Conservation (phyloP, 2,329 filamentous ascomycete genomes). For the Sclerotinia minor region DNA sequence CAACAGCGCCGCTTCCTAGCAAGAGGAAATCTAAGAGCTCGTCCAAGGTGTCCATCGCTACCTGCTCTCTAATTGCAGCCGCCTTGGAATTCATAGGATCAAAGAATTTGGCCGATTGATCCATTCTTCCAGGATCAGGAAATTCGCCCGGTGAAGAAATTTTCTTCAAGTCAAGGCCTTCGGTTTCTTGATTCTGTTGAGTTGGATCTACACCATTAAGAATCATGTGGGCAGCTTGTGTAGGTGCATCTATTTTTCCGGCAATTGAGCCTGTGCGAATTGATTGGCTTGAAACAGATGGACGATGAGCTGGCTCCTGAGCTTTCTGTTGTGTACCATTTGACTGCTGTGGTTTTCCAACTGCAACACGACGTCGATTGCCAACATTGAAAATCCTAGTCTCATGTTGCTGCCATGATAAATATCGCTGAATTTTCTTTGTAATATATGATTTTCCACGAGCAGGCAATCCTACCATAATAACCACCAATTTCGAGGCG, state of each 20-base stretch:
- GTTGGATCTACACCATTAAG: conserved; percentile 50
- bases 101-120: conserved; percentile 92
- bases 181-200: conserved; percentile 27
- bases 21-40: conserved; percentile 90
- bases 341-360: conserved; percentile 49
- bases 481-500: conserved; percentile 91
- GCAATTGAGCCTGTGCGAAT: conserved; percentile 29
- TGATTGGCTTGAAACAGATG: conserved; percentile 10
- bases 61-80: conserved; percentile 81
- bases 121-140: conserved; percentile 51
- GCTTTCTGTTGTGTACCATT: conserved; percentile 29
- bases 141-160: conserved; percentile 42
- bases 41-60: conserved; percentile 87
- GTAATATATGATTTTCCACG: conserved; percentile 98
- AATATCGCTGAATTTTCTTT: conserved; percentile 92
- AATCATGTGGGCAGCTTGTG: conserved; percentile 57
- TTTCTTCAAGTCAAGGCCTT: conserved; percentile 25
- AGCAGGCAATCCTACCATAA: conserved; percentile 96
- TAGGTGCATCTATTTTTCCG: conserved; percentile 43
- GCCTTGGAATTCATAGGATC: conserved; percentile 85
- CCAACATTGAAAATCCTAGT: conserved; percentile 97
- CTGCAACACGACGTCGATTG: conserved; percentile 79
- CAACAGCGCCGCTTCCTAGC: conserved; percentile 78
- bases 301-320: conserved; percentile 21
- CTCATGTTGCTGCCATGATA: conserved; percentile 97